Evolutionary conservation across 2,329 filamentous ascomycete species (phyloP).

Genomic region (Aspergillus jensenii): DNA sequence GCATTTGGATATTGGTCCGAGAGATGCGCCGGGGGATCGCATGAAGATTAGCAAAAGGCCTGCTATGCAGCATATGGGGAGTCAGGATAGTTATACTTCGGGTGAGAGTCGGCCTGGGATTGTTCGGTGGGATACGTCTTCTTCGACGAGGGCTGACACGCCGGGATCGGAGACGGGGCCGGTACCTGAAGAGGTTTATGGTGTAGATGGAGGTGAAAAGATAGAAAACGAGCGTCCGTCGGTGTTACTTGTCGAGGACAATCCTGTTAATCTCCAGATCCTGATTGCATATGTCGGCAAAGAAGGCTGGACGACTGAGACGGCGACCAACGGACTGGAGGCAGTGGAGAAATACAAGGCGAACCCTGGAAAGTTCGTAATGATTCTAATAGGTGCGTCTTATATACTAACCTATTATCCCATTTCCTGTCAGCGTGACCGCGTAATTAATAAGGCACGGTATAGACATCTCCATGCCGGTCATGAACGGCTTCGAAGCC

Average conservation of each 20-base stretch:
- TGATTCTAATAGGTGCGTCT: too few species aligned
- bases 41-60: conserved; percentile 25
- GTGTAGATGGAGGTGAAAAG: too few species aligned
- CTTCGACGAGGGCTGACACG: too few species aligned
- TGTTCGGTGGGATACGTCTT: too few species aligned
- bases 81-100: too few species aligned
- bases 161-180: too few species aligned
- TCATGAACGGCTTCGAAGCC: conserved; percentile 33
- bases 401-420: too few species aligned
- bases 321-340: not conserved
- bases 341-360: conserved; percentile 19
- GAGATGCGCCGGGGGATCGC: conserved; percentile 17
- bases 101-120: too few species aligned
- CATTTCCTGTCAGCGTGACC: too few species aligned
- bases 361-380: not conserved
- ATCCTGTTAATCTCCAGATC: not conserved
- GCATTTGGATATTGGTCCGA: conserved; percentile 17
- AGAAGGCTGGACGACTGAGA: not conserved
- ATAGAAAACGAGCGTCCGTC: too few species aligned
- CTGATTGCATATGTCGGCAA: not conserved
- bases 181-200: too few species aligned
- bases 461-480: conserved; percentile 37
- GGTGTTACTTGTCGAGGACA: not conserved
- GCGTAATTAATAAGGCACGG: too few species aligned
- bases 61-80: not conserved